phyloP scores from a whole-genome alignment of 805 yeast genomes.

The Ogataea allantospora region DNA sequence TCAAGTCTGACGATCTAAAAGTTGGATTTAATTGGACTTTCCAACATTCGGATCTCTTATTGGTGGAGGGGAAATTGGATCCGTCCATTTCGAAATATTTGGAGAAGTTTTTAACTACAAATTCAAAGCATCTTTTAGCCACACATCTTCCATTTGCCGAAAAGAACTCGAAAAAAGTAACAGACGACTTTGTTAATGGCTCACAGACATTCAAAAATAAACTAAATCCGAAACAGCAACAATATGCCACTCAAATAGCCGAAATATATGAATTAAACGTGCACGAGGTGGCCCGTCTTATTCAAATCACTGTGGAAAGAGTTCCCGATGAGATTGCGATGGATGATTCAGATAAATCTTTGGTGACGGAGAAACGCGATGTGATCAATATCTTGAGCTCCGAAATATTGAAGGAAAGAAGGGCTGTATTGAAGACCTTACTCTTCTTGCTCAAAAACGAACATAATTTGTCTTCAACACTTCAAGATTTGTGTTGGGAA shows the following conservation, averaged over 20 bases:
- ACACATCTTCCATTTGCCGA: conserved; percentile 16
- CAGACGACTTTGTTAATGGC: conserved; percentile 14
- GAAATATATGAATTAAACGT: conserved; percentile 38
- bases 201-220: conserved; percentile 12
- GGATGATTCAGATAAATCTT: conserved; percentile 21
- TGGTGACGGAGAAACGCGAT: conserved; percentile 35
- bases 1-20: neutral
- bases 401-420: conserved; percentile 50
- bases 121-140: conserved; percentile 17
- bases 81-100: conserved; percentile 7
- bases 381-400: conserved; percentile 37
- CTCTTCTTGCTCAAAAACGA: conserved; percentile 33
- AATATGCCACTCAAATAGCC: conserved; percentile 42
- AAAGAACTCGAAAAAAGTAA: neutral
- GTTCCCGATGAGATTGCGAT: conserved; percentile 34
- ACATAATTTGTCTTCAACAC: conserved; percentile 23
- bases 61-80: conserved; percentile 15
- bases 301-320: conserved; percentile 38
- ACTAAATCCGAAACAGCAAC: conserved; percentile 32
- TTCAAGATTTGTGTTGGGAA: conserved; percentile 40
- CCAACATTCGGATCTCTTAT: conserved; percentile 1
- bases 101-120: conserved; percentile 13
- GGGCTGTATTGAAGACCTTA: conserved; percentile 44
- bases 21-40: conserved; percentile 8
- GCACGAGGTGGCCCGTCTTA: conserved; percentile 49